Percentiles rank a stretch among this genome's conserved stretches.
Evolutionary conservation across 148 eudicot species (phyloP).

Genomic region (Polygonum maritimum): DNA sequence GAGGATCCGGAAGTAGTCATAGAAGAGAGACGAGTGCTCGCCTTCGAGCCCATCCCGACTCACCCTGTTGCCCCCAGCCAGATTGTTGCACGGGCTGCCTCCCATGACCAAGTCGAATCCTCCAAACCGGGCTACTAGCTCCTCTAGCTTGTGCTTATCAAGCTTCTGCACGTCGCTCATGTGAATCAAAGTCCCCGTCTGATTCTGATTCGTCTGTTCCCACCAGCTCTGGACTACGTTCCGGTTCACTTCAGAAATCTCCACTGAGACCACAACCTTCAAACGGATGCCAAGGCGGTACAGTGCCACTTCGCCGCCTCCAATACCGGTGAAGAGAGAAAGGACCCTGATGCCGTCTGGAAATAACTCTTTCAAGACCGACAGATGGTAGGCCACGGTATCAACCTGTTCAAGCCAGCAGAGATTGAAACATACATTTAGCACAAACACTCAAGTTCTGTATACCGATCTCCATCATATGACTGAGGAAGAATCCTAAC

Average conservation of each 20-base stretch:
- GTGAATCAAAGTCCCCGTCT: slow-evolving; percentile 52
- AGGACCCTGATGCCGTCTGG: slow-evolving; percentile 61
- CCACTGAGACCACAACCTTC: slow-evolving; percentile 71
- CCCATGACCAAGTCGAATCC: slow-evolving; percentile 76
- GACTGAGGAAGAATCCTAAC: too few relatives aligned
- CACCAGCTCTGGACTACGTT: slow-evolving; percentile 70
- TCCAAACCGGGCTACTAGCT: slow-evolving; percentile 30
- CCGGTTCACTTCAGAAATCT: slow-evolving; percentile 69
- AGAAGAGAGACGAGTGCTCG: slow-evolving; percentile 65
- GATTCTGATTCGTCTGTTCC: slow-evolving; percentile 66
- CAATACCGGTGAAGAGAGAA: slow-evolving; percentile 80
- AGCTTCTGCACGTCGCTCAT: slow-evolving; percentile 49
- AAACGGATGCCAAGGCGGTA: slow-evolving; percentile 61
- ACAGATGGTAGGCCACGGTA: slow-evolving; percentile 87
- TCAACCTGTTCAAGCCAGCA: too few relatives aligned
- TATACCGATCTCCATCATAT: too few relatives aligned
- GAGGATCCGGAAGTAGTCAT: slow-evolving; percentile 56
- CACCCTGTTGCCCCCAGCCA: slow-evolving; percentile 75
- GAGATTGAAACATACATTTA: too few relatives aligned
- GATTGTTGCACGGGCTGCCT: slow-evolving; percentile 90
- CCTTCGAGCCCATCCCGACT: slow-evolving; percentile 90
- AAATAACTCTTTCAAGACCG: slow-evolving; percentile 58
- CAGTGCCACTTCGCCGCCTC: slow-evolving; percentile 92
- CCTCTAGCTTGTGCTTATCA: slow-evolving; percentile 37
- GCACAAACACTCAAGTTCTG: too few relatives aligned